phyloP scores from a whole-genome alignment of 1,284 basidiomycete genomes.

The Lentinula novae-zelandiae region DNA sequence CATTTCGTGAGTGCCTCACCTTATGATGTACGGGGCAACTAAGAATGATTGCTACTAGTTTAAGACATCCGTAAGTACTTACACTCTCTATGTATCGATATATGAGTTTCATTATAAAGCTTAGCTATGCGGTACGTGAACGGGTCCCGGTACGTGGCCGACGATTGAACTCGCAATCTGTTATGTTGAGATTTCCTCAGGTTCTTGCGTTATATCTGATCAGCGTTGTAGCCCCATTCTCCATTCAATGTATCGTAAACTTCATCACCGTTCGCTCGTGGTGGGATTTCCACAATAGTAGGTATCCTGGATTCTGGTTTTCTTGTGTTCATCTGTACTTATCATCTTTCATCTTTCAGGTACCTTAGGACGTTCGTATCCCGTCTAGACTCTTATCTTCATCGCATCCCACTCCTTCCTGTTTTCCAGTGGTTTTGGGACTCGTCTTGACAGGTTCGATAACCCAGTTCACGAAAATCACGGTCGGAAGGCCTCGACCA shows the following conservation, averaged over 20 bases:
- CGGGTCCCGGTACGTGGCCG: slow-evolving; percentile 66
- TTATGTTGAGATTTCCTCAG: slow-evolving; percentile 18
- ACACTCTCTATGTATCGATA: not conserved
- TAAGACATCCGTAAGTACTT: slow-evolving; percentile 53
- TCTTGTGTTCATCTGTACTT: slow-evolving; percentile 5
- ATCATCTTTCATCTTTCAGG: slow-evolving; percentile 21
- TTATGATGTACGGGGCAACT: not conserved
- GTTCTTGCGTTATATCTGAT: slow-evolving; percentile 63
- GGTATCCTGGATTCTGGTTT: slow-evolving; percentile 13
- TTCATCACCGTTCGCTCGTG: slow-evolving; percentile 68
- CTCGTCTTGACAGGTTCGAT: slow-evolving; percentile 75
- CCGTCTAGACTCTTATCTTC: slow-evolving; percentile 12
- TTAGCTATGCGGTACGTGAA: slow-evolving; percentile 78
- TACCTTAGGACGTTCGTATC: slow-evolving; percentile 59
- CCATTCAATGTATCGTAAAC: slow-evolving; percentile 69
- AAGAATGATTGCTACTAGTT: slow-evolving; percentile 22
- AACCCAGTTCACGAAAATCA: slow-evolving; percentile 84
- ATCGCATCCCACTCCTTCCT: slow-evolving; percentile 6
- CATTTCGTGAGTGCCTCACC: slow-evolving; percentile 49
- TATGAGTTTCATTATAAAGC: slow-evolving; percentile 20
- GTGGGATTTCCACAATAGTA: slow-evolving; percentile 87
- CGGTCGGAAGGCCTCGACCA: slow-evolving; percentile 87
- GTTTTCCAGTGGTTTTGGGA: slow-evolving; percentile 60
- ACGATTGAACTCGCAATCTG: not conserved
- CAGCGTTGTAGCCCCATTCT: slow-evolving; percentile 62